Percentiles rank a stretch among this genome's conserved stretches.
These are phyloP conservation scores for Heteromeles arbutifolia DNA, from an alignment of 306 rosid genomes.

Conservation along the genomic window DNA sequence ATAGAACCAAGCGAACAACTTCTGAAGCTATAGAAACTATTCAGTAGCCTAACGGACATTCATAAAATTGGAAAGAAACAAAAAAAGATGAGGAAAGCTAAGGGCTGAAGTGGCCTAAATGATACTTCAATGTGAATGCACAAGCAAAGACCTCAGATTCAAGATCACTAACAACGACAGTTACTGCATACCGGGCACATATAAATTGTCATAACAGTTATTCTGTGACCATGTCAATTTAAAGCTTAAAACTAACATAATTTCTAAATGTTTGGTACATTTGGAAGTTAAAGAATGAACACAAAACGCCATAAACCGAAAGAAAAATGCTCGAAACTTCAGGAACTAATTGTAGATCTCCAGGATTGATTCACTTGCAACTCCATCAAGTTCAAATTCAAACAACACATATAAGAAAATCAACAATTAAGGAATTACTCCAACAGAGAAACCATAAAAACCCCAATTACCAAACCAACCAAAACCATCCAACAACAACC, in stretches of 20 bases:
- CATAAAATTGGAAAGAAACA: background rate
- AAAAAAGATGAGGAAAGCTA: background rate
- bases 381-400: slow-evolving; percentile 21
- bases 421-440: slow-evolving; percentile 5
- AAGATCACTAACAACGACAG: slow-evolving; percentile 8
- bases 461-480: slow-evolving; percentile 15
- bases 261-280: slow-evolving; percentile 2
- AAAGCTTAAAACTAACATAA: slow-evolving; percentile 19
- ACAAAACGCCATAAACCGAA: slow-evolving; percentile 19
- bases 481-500: slow-evolving; percentile 14
- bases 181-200: background rate
- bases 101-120: background rate
- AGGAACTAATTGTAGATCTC: slow-evolving; percentile 37
- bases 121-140: slow-evolving; percentile 5
- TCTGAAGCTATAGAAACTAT: background rate
- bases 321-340: slow-evolving; percentile 11
- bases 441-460: slow-evolving; percentile 13
- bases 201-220: slow-evolving; percentile 1
- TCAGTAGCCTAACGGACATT: background rate
- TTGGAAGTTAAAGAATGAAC: slow-evolving; percentile 5
- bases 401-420: slow-evolving; percentile 1
- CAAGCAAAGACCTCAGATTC: slow-evolving; percentile 1
- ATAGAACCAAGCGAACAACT: slow-evolving; percentile 5
- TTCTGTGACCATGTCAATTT: slow-evolving; percentile 11
- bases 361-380: slow-evolving; percentile 16